Conservation (phyloP, 768 basidiomycete species). For the Macrolepiota fuliginosa region DNA sequence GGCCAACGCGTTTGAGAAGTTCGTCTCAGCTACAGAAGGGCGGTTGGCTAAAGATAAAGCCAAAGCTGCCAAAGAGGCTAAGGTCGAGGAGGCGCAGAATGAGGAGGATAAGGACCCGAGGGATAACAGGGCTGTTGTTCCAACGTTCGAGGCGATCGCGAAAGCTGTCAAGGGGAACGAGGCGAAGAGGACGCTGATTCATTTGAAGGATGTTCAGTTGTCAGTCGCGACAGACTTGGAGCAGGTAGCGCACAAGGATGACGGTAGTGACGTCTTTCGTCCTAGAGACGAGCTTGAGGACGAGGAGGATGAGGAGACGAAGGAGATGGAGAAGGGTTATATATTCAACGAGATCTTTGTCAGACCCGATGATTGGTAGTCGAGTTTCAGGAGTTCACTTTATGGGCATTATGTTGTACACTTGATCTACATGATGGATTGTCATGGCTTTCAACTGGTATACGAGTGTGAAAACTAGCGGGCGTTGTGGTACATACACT, state of each 20-base stretch:
- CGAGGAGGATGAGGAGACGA: neutral
- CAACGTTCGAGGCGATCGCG: slow-evolving; percentile 2
- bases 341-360: neutral
- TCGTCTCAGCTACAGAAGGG: slow-evolving; percentile 9
- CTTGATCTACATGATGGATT: too few relatives aligned
- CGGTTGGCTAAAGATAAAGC: slow-evolving; percentile 6
- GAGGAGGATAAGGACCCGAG: neutral
- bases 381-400: too few relatives aligned
- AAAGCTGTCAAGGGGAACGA: neutral
- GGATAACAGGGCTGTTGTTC: neutral
- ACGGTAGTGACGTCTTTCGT: too few relatives aligned
- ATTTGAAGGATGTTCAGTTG: slow-evolving; percentile 16
- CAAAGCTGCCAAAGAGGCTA: neutral
- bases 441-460: too few relatives aligned
- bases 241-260: too few relatives aligned
- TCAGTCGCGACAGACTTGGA: slow-evolving; percentile 13
- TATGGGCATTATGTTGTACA: too few relatives aligned
- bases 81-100: neutral
- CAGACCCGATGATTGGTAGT: neutral
- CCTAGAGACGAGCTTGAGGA: neutral
- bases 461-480: too few relatives aligned
- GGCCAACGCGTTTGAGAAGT: slow-evolving; percentile 12
- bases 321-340: neutral
- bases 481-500: neutral
- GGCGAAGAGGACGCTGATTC: slow-evolving; percentile 7